phyloP scores from a whole-genome alignment of 2,329 filamentous ascomycete species.

The Sporothrix brasiliensis region DNA sequence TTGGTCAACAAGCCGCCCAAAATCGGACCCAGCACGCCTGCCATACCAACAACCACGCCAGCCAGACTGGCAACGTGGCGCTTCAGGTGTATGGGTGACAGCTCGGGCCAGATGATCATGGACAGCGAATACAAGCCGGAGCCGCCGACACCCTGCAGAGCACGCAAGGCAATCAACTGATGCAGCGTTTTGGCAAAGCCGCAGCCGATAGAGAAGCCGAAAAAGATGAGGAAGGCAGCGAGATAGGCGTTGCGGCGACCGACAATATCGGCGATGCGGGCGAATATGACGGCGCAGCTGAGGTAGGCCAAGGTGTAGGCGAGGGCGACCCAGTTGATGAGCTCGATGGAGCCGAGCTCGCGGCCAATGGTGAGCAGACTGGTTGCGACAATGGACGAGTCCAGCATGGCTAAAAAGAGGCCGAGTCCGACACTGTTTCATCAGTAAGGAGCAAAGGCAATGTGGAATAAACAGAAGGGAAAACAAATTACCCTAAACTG shows the following conservation, averaged over 20 bases:
- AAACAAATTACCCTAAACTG: slow-evolving; percentile 33
- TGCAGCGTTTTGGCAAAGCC: slow-evolving; percentile 50
- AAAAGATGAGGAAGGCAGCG: slow-evolving; percentile 56
- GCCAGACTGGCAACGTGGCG: slow-evolving; percentile 53
- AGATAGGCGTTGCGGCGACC: slow-evolving; percentile 58
- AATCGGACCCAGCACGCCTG: slow-evolving; percentile 56
- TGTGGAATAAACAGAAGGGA: not conserved
- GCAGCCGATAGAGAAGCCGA: slow-evolving; percentile 60
- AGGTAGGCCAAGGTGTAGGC: slow-evolving; percentile 61
- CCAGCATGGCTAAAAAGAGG: slow-evolving; percentile 61
- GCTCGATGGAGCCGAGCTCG: slow-evolving; percentile 52
- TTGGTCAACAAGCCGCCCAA: slow-evolving; percentile 56
- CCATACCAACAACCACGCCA: slow-evolving; percentile 52
- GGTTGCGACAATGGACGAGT: slow-evolving; percentile 63
- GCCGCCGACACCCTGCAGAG: slow-evolving; percentile 56
- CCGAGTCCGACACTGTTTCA: slow-evolving; percentile 52
- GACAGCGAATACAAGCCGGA: slow-evolving; percentile 59
- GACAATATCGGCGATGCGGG: slow-evolving; percentile 58
- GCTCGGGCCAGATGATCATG: slow-evolving; percentile 58
- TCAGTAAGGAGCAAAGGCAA: not conserved
- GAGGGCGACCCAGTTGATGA: slow-evolving; percentile 59
- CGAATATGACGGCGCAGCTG: slow-evolving; percentile 58
- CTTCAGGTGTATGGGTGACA: slow-evolving; percentile 48
- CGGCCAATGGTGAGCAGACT: slow-evolving; percentile 58
- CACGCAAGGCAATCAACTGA: slow-evolving; percentile 55